Conservation (phyloP, 768 basidiomycete species). For the Mycena vitilis region DNA sequence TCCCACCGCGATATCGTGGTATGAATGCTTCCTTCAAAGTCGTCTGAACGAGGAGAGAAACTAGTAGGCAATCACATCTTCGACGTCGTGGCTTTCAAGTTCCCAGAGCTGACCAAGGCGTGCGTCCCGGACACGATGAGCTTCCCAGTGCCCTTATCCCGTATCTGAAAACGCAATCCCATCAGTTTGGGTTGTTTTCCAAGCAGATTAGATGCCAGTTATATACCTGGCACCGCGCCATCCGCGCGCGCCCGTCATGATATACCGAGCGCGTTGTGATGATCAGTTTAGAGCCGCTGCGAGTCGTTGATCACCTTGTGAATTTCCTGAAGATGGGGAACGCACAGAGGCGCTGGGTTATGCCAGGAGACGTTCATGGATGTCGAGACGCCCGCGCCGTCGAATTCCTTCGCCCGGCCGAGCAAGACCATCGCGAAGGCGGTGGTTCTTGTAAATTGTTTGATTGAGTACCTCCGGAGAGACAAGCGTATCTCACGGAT, state of each 20-base stretch:
- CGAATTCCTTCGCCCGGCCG: no score
- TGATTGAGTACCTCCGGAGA: no score
- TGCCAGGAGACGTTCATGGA: constrained; percentile 31
- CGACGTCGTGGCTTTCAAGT: neutral
- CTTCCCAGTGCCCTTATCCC: constrained; percentile 13
- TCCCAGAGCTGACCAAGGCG: constrained; percentile 11
- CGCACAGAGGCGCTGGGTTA: constrained; percentile 22
- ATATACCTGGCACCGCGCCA: constrained; percentile 19
- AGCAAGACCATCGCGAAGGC: no score
- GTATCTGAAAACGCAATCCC: constrained; percentile 15
- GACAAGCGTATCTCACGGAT: neutral
- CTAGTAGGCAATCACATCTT: neutral
- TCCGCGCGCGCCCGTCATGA: neutral
- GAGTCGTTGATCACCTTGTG: no score
- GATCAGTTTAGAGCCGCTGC: neutral
- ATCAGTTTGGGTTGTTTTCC: no score
- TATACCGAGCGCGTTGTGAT: constrained; percentile 15
- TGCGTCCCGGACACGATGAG: constrained; percentile 22
- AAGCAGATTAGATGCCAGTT: no score
- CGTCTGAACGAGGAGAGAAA: no score
- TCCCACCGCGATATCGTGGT: no score
- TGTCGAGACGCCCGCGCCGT: constrained; percentile 6
- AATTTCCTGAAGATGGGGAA: neutral
- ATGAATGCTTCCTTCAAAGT: no score
- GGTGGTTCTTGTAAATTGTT: no score